phyloP scores from a whole-genome alignment of 2,329 filamentous ascomycete genomes.

The Fonsecaea multimorphosa region DNA sequence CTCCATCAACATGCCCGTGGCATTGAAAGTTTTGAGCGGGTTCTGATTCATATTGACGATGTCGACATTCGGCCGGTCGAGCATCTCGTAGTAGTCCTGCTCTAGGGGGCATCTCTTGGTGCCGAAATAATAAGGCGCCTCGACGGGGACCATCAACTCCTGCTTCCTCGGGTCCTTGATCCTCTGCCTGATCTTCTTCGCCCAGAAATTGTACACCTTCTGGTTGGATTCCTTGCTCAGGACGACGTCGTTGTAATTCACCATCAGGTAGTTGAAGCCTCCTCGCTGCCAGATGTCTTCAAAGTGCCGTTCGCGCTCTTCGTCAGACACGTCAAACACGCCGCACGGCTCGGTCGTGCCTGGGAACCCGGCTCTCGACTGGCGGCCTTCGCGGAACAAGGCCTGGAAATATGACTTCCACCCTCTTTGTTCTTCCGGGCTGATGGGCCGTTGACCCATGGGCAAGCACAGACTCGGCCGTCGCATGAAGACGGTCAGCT shows the following conservation, averaged over 20 bases:
- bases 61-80: conserved; percentile 55
- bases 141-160: conserved; percentile 60
- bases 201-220: conserved; percentile 64
- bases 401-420: conserved; percentile 55
- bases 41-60: conserved; percentile 54
- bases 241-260: conserved; percentile 60
- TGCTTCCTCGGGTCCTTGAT: conserved; percentile 58
- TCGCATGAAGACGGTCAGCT: conserved; percentile 63
- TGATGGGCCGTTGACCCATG: conserved; percentile 61
- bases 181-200: conserved; percentile 57
- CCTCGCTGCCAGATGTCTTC: conserved; percentile 58
- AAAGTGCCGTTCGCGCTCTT: conserved; percentile 52
- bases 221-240: conserved; percentile 56
- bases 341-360: conserved; percentile 60
- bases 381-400: conserved; percentile 59
- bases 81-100: conserved; percentile 58
- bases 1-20: conserved; percentile 29
- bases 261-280: conserved; percentile 61
- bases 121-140: conserved; percentile 63
- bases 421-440: conserved; percentile 58
- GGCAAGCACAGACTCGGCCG: conserved; percentile 70
- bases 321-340: conserved; percentile 26
- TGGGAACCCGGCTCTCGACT: conserved; percentile 64
- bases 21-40: conserved; percentile 38
- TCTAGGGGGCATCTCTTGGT: conserved; percentile 59